A percentile compares a stretch with the other conserved stretches of the same genome.
These are phyloP conservation scores for Rhizopus stolonifer DNA, from an alignment of 371 early-diverging fungal genomes.

Conservation along the genomic window DNA sequence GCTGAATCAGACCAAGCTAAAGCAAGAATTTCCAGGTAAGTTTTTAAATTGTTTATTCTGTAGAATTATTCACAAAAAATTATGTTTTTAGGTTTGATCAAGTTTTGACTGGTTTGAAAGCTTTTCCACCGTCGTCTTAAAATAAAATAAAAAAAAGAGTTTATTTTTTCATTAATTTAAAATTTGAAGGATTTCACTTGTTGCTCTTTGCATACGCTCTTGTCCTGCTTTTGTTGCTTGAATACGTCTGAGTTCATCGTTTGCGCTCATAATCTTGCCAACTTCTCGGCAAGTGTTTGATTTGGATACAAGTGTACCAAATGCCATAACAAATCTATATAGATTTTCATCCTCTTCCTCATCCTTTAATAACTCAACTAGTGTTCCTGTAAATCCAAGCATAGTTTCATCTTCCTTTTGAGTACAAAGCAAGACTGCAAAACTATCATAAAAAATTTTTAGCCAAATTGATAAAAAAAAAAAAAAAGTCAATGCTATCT, in stretches of 20 bases:
- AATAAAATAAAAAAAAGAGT: conserved; percentile 1
- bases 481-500: neutral
- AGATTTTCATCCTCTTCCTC: conserved; percentile 55
- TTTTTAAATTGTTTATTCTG: too few relatives aligned
- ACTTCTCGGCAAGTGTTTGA: conserved; percentile 33
- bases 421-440: conserved; percentile 32
- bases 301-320: conserved; percentile 57
- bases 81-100: conserved; percentile 20
- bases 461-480: neutral
- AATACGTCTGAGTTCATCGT: conserved; percentile 14
- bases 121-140: neutral
- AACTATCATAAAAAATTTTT: conserved; percentile 20
- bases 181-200: conserved; percentile 18
- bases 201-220: conserved; percentile 25
- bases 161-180: conserved; percentile 7
- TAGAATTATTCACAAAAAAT: too few relatives aligned
- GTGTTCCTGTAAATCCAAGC: conserved; percentile 43
- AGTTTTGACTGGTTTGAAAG: conserved; percentile 18
- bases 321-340: conserved; percentile 54
- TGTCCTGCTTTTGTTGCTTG: conserved; percentile 14
- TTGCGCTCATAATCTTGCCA: conserved; percentile 35
- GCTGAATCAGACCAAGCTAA: conserved; percentile 31
- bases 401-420: conserved; percentile 44
- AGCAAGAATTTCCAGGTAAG: conserved; percentile 25
- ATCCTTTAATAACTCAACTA: conserved; percentile 49